Evolutionary conservation across 2,329 filamentous ascomycete species (phyloP), one percentile per base, ranked within the genome.

Genomic region (Sporothrix protearum): DNA sequence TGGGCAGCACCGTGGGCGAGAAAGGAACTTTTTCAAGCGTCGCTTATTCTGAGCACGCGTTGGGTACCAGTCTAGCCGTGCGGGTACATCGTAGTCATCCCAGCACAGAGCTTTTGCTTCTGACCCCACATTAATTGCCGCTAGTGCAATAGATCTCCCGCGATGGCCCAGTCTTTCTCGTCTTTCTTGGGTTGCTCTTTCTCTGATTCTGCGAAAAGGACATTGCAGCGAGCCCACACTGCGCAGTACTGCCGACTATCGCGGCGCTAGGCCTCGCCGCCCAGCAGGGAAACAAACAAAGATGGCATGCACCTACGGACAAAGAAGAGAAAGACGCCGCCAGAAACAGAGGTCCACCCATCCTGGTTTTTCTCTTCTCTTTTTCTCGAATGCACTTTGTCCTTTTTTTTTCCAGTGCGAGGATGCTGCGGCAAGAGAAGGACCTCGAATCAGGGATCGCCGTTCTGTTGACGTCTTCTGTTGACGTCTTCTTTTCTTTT

Each of bases 71-170:
- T 8, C 45, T 36, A 67, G 30, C 28, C 25, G 45, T 28, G 45
- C 25, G 1, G 42, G 2, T n/a, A n/a, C n/a, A n/a, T n/a, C n/a
- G n/a, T 14, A 67, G 64, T 67, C 64, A 67, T 51, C 45, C 64
- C 64, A 51, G 42, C 16, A 19, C 25, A 45, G 36, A 64, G 12
- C n/a, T 28, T 53, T 8, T 33, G 28, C 42, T 51, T 45, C 45
- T 19, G 28, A 28, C 22, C 28, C 64, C 64, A n/a, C 9, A 33
- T 36, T 36, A 49, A 49, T 51, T 67, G 45, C 28, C 64, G 64
- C 64, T 67, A 67, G 45, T 33, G 47, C 45, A 36, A 67, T 22
- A 67, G 64, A 67, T 67, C 64, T 67, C 64, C 64, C 64, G 64
- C 28, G 16, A 36, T 14, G 64, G 19, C 42, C 64, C 64, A 67